A percentile compares a stretch with the other conserved stretches of the same genome.
phyloP scores from a whole-genome alignment of 208 protist species.

The Wallacemonas sp. region DNA sequence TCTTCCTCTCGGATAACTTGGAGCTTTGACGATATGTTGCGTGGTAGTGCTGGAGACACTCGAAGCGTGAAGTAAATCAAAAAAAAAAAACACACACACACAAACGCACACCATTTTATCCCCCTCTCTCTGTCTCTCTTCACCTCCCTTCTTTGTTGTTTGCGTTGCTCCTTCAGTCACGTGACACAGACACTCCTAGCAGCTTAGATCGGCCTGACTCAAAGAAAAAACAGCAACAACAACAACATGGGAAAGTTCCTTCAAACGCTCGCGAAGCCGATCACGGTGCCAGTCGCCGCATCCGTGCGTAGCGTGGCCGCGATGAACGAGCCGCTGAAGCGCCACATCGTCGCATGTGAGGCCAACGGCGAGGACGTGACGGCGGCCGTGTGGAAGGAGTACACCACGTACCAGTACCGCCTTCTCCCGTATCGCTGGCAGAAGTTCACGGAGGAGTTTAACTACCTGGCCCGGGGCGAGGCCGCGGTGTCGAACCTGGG shows the following conservation, averaged over 20 bases:
- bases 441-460: constrained; percentile 41
- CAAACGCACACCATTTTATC: constrained; percentile 5
- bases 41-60: too few relatives aligned
- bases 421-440: constrained; percentile 61
- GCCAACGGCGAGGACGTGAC: constrained; percentile 64
- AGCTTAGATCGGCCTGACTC: too few relatives aligned
- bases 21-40: too few relatives aligned
- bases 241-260: constrained; percentile 36
- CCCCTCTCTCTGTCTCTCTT: constrained; percentile 14
- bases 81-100: too few relatives aligned
- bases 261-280: constrained; percentile 39
- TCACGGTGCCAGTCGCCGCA: constrained; percentile 45
- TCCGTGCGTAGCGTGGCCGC: constrained; percentile 37
- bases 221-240: constrained; percentile 9
- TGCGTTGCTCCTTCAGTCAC: too few relatives aligned
- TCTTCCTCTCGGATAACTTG: too few relatives aligned
- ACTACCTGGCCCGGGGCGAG: constrained; percentile 35
- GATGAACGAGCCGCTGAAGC: constrained; percentile 76
- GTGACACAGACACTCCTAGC: too few relatives aligned
- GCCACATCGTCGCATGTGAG: constrained; percentile 61
- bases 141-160: too few relatives aligned
- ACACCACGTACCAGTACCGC: constrained; percentile 46
- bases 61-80: too few relatives aligned
- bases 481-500: constrained; percentile 37
- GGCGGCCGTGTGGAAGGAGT: constrained; percentile 70